Evolutionary conservation across 306 rosid species (phyloP).

Genomic region (Pyrus betulifolia): DNA sequence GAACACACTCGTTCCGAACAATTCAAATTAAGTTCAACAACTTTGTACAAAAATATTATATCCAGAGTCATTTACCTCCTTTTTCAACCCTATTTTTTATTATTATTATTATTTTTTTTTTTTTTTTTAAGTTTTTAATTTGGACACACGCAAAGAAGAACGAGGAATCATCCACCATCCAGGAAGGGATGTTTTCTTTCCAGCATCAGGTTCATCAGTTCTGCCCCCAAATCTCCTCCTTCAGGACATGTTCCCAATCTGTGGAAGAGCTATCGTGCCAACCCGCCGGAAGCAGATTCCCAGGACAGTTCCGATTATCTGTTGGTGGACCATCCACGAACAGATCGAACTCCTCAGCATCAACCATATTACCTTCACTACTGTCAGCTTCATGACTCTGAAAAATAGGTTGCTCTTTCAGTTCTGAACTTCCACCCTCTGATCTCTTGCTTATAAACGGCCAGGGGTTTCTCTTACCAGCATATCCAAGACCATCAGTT

Average conservation of each 20-base stretch:
- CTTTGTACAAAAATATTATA: slow-evolving; percentile 9
- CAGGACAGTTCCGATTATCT: slow-evolving; percentile 23
- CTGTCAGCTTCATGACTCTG: slow-evolving; percentile 22
- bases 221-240: slow-evolving; percentile 41
- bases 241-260: slow-evolving; percentile 80
- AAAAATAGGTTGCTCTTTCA: slow-evolving; percentile 10
- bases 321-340: slow-evolving; percentile 19
- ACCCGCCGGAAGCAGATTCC: slow-evolving; percentile 22
- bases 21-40: background rate
- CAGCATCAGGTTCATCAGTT: slow-evolving; percentile 19
- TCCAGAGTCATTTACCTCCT: background rate
- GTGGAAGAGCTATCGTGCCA: slow-evolving; percentile 42
- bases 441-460: slow-evolving; percentile 20
- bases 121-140: background rate
- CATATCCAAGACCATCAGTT: slow-evolving; percentile 11
- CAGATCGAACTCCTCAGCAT: slow-evolving; percentile 22
- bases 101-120: background rate
- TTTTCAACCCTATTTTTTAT: background rate
- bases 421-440: slow-evolving; percentile 22
- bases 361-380: slow-evolving; percentile 12
- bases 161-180: background rate
- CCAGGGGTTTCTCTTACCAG: slow-evolving; percentile 25
- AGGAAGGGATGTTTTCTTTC: background rate
- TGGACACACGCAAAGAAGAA: background rate
- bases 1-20: background rate